Base-by-base conservation (phyloP, 2,329 filamentous ascomycete genomes). In the Pseudogymnoascus sp. region DNA sequence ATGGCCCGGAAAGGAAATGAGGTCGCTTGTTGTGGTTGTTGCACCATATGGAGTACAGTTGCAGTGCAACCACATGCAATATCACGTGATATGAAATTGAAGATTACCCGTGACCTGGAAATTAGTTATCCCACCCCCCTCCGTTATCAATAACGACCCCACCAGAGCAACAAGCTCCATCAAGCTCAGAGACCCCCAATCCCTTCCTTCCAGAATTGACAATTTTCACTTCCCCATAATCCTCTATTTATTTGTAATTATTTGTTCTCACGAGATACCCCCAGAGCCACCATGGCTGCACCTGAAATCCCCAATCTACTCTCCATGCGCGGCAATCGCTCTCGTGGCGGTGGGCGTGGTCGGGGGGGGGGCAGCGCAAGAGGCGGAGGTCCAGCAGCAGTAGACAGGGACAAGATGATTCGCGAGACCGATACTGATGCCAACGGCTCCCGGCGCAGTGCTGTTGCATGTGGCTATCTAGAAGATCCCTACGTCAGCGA, bases 371-470 rank as follows among this genome's bases (percentile, higher is more conserved):
- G 22, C 31, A 33, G 28, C 11, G 28, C 31, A 12, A 38, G 28
- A 70, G 71, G 31, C 35, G 37, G 59, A n/a, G 31, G 31, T 4
- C 31, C 33, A 16, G 59, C 28, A 40, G 28, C 59, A 4, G 59
- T 24, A 14, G 28, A 43, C 12, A 86, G 88, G 68, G 93, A 98
- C 75, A 80, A 82, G 64, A 84, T 89, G 41, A 88, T 99, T 63
- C 93, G 96, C 75, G 86, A 87, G 66, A 99, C 95, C 2, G 95
- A 99, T 76, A 87, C 88, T 65, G 95, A 99, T 78, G 95, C 95
- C 26, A 91, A 91, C 64, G 86, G 91, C 43, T 96, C 92, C 31
- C 85, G 95, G 37, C 79, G 96, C 75, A 98, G 93, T 74, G 93
- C 93, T 11, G 91, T 98, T 14, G 84, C 89, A 63, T 74, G 91